Base-by-base conservation (phyloP, 805 yeast genomes). In the Hanseniaspora singularis region DNA sequence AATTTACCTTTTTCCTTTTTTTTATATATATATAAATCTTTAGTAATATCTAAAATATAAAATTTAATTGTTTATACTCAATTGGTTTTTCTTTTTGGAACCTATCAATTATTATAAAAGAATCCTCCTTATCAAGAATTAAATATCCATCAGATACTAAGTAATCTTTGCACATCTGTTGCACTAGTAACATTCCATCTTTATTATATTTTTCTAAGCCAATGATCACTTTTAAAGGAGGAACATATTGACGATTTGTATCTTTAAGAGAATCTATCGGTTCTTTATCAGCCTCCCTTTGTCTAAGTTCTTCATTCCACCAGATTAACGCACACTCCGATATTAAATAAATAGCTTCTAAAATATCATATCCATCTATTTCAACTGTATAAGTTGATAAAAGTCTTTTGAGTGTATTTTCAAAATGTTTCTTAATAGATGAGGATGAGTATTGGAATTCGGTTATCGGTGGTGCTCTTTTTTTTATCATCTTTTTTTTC, bases 241-340 rank as follows among this genome's bases (percentile, higher is more conserved):
- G 24, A 19, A 33, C 34, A 32, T 24, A 33, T 16, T 33, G 14
- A 15, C 39, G 27, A 12, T 24, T 8, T 10, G 18, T 32, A 8
- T 16, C 12, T 6, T 33, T 33, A 26, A 20, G 4, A 7, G 3
- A 9, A 9, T 27, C 26, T 12, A 9, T 7, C 11, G 16, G 24
- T 11, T 4, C 14, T 4, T 16, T 9, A 24, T 32, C 12, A 3
- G 5, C 24, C 46, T 64, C 69, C 43, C 88, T 57, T 20, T 61
- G 57, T 2, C 54, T 53, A 18, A 68, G 33, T 57, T 82, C 89
- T 24, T 64, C 66, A 1, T 56, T 50, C 89, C 89, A 81, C 92
- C 92, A 82, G 3, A 57, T 60, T 0, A 55, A 36, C 2, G 78
- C 56, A 0, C 69, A 71, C 11, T 36, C 41, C 3, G 55, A 47